Evolutionary conservation across 1,139 yeast species (phyloP).

Genomic region (Saccharomyces hybrid): DNA sequence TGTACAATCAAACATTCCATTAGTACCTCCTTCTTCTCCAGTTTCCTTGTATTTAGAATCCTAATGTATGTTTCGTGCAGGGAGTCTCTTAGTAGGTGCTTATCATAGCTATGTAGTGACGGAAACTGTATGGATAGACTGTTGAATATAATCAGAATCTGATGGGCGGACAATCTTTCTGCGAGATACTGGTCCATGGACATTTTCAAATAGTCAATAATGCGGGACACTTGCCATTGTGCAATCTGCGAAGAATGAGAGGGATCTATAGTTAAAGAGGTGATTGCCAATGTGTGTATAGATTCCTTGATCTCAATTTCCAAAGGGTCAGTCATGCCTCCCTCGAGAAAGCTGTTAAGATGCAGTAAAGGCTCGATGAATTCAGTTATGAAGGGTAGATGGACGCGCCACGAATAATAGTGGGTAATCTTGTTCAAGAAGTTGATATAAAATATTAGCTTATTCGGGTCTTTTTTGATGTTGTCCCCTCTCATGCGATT

Average conservation of each 20-base stretch:
- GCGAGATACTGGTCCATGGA: slow-evolving; percentile 15
- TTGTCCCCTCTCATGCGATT: slow-evolving; percentile 11
- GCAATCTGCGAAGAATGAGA: neutral
- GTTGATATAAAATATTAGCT: slow-evolving; percentile 20
- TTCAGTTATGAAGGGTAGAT: slow-evolving; percentile 7
- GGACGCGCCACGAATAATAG: neutral
- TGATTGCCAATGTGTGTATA: slow-evolving; percentile 20
- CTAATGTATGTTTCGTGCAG: slow-evolving; percentile 20
- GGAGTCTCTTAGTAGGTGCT: slow-evolving; percentile 16
- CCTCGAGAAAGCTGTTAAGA: neutral
- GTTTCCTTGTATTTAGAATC: slow-evolving; percentile 11
- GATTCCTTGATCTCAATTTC: slow-evolving; percentile 19
- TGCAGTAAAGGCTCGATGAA: slow-evolving; percentile 14
- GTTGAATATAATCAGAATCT: slow-evolving; percentile 16
- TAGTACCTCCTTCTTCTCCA: slow-evolving; percentile 9
- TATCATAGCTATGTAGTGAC: slow-evolving; percentile 8
- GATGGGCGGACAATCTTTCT: slow-evolving; percentile 14
- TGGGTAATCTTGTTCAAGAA: slow-evolving; percentile 15
- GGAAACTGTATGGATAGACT: slow-evolving; percentile 13
- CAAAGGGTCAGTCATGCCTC: slow-evolving; percentile 9
- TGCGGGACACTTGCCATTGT: slow-evolving; percentile 19
- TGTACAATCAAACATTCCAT: slow-evolving; percentile 21
- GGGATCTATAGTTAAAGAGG: slow-evolving; percentile 6
- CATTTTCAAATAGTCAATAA: slow-evolving; percentile 12
- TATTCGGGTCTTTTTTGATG: slow-evolving; percentile 18